Evolutionary conservation across 768 basidiomycete genomes (phyloP).

Genomic region (Panaeolus papilionaceus): DNA sequence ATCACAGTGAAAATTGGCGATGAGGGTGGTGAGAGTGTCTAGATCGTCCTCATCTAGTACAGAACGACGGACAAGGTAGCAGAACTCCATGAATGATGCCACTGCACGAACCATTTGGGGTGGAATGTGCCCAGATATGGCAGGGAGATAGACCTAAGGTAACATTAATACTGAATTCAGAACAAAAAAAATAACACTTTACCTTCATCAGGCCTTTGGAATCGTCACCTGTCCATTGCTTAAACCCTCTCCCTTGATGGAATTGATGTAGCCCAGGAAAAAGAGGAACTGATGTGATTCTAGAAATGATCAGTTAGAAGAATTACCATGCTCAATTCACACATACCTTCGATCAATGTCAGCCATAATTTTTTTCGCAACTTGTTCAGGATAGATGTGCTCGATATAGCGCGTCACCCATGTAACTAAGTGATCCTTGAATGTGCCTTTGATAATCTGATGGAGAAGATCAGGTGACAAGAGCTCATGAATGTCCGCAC

Average conservation of each 20-base stretch:
- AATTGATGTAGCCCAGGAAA: neutral
- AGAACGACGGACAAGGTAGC: conserved; percentile 36
- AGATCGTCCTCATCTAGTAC: conserved; percentile 26
- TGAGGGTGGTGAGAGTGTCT: conserved; percentile 23
- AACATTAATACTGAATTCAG: too few species aligned
- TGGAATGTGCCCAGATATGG: conserved; percentile 26
- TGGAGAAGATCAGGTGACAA: conserved; percentile 20
- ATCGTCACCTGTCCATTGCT: too few species aligned
- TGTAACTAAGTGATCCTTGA: conserved; percentile 22
- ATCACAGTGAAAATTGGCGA: conserved; percentile 35
- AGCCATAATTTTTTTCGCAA: conserved; percentile 8
- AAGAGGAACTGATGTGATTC: conserved; percentile 1
- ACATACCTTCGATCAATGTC: conserved; percentile 12
- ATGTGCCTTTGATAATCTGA: conserved; percentile 23
- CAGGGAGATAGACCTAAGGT: conserved; percentile 36
- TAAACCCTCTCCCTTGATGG: too few species aligned
- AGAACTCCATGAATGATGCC: conserved; percentile 40
- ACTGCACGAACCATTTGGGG: conserved; percentile 27
- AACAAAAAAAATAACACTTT: too few species aligned
- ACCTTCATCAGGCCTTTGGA: too few species aligned
- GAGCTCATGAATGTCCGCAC: conserved; percentile 17
- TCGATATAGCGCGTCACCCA: conserved; percentile 19
- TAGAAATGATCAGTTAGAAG: too few species aligned
- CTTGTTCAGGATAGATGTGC: neutral
- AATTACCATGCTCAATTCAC: too few species aligned